phyloP scores from a whole-genome alignment of 2,329 filamentous ascomycete genomes.

The Huntiella savannae region DNA sequence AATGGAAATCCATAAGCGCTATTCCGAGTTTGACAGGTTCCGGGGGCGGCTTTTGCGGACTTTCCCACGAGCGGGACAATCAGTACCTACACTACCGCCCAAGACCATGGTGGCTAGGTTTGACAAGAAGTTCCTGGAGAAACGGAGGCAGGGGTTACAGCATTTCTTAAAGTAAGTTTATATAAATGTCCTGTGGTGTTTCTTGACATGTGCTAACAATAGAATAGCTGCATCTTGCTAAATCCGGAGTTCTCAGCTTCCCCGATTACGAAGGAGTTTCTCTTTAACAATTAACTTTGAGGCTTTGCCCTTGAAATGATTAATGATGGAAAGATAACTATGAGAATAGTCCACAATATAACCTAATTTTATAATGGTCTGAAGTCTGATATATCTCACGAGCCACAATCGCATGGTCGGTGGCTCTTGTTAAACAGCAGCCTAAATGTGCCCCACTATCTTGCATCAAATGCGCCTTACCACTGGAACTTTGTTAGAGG shows the following conservation, averaged over 20 bases:
- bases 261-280: conserved; percentile 78
- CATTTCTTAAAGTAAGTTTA: conserved; percentile 75
- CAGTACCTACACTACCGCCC: conserved; percentile 76
- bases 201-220: conserved; percentile 1
- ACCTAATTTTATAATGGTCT: too few species aligned
- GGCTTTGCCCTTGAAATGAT: background rate
- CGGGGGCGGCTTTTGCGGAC: conserved; percentile 53
- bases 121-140: conserved; percentile 66
- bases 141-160: conserved; percentile 59
- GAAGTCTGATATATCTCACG: too few species aligned
- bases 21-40: conserved; percentile 85
- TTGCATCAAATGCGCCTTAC: too few species aligned
- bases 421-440: too few species aligned
- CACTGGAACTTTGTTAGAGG: too few species aligned
- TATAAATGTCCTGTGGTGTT: background rate
- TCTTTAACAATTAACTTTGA: conserved; percentile 31
- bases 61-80: conserved; percentile 66
- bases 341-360: background rate
- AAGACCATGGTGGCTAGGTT: conserved; percentile 86
- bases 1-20: conserved; percentile 51
- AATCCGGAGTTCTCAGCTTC: conserved; percentile 89
- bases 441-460: too few species aligned
- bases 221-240: conserved; percentile 61
- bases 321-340: conserved; percentile 4
- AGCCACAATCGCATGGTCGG: too few species aligned